Evolutionary conservation across 78 protist species (phyloP).

Genomic region (Dictyostelium brefeldianum): DNA sequence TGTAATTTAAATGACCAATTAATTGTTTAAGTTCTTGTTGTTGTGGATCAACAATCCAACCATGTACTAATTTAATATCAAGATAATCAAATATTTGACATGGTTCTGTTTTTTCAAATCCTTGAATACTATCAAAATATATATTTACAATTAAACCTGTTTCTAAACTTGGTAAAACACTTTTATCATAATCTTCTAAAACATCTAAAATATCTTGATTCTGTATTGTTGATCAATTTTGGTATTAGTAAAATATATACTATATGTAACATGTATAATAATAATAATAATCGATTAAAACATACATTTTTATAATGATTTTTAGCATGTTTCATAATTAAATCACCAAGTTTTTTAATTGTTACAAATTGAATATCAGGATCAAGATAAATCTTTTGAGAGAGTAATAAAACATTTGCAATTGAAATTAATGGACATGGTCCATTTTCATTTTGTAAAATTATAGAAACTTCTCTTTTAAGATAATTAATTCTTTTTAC

Average conservation of each 20-base stretch:
- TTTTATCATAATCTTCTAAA: constrained; percentile 70
- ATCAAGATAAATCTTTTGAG: constrained; percentile 30
- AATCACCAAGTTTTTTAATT: constrained; percentile 56
- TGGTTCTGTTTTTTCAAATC: constrained; percentile 72
- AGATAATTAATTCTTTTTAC: constrained; percentile 52
- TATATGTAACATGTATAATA: not conserved
- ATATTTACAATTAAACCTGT: constrained; percentile 78
- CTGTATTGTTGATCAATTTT: too few species aligned
- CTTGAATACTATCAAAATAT: constrained; percentile 34
- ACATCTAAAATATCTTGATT: constrained; percentile 42
- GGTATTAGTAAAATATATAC: not conserved
- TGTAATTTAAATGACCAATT: constrained; percentile 27
- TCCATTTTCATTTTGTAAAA: constrained; percentile 77
- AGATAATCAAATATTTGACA: constrained; percentile 67
- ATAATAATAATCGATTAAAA: not conserved
- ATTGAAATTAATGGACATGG: constrained; percentile 79
- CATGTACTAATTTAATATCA: constrained; percentile 64
- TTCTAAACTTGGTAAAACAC: constrained; percentile 64
- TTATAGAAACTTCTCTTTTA: constrained; percentile 26
- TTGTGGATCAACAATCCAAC: constrained; percentile 59
- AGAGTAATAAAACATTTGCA: constrained; percentile 68
- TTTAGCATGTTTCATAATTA: constrained; percentile 68
- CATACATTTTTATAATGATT: constrained; percentile 37
- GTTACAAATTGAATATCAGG: constrained; percentile 4
- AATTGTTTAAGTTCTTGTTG: constrained; percentile 4